Evolutionary conservation across 495 filamentous ascomycete genomes (phyloP), one percentile per base, ranked within the genome.

Genomic region (Penicillium diatomitis): DNA sequence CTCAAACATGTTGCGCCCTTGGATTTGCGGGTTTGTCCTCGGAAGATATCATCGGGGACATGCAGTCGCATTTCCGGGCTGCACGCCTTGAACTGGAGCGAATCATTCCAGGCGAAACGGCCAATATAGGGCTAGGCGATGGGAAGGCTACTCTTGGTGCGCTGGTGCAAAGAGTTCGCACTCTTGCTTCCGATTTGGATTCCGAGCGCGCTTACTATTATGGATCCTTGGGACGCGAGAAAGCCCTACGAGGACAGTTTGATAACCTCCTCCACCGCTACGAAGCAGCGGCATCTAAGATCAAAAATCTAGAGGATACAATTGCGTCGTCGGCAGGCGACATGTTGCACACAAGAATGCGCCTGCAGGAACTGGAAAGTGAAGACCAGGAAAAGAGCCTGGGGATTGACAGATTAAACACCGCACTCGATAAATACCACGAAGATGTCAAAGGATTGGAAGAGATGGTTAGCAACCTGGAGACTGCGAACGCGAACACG

Each of bases 71-170:
- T 27, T 81, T 88, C 62, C 78, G 83, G n/a, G 54, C 74, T n/a
- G 83, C 84, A 3, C 77, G 84, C 4, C 68, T 88, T 2, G 76
- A 83, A 29, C 71, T 88, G 5, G 85, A 88, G 52, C 78, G 80
- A 54, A 65, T 83, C 2, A 71, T 81, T 0, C 85, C 85, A 0
- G 84, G 83, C 4, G 85, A 88, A 55, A 64, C 71, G 57, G 11
- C 79, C 51, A 33, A 71, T 68, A 44, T 69, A 48, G 33, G 73
- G 47, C 41, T 73, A 10, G 46, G 58, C n/a, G 50, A 70, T 37
- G 71, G 66, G 2, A 62, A 57, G 41, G 67, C 48, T 52, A 79
- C 61, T 50, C 71, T 55, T 36, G 50, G 54, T 46, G 71, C 59
- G 29, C 61, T 71, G 40, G 58, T 67, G 0, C 58, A 57, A 27